Evolutionary conservation across 306 rosid genomes (phyloP).

Genomic region (Lathyrus tuberosus): DNA sequence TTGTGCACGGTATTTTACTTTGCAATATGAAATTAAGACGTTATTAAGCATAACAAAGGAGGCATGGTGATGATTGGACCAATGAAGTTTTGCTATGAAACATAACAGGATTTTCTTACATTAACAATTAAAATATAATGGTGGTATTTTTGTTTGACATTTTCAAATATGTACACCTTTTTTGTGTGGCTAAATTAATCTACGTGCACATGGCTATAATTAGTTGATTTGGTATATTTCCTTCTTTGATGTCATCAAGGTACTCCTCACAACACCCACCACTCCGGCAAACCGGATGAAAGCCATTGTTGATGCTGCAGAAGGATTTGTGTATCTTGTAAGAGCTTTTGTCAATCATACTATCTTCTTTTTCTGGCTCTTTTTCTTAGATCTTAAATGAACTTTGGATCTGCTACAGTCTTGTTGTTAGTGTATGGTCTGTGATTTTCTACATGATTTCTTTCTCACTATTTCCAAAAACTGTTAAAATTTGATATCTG

Average conservation of each 20-base stretch:
- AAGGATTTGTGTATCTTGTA: constrained; percentile 95
- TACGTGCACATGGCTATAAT: not conserved
- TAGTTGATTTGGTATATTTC: constrained; percentile 32
- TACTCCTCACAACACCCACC: constrained; percentile 89
- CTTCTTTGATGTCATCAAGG: constrained; percentile 56
- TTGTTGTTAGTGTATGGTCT: too few species aligned
- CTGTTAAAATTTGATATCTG: not conserved
- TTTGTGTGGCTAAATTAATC: not conserved
- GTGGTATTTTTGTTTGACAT: not conserved
- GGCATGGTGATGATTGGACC: not conserved
- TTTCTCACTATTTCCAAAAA: constrained; percentile 7
- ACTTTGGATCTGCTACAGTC: too few species aligned
- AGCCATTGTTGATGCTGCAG: constrained; percentile 84
- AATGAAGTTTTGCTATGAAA: constrained; percentile 1
- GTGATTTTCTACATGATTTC: not conserved
- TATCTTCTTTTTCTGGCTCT: not conserved
- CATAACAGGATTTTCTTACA: not conserved
- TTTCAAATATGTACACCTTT: not conserved
- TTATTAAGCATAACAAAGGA: not conserved
- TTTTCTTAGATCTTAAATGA: not conserved
- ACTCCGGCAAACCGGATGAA: constrained; percentile 81
- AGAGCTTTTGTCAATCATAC: constrained; percentile 41
- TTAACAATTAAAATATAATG: not conserved
- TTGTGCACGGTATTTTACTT: not conserved
- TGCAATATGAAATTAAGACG: not conserved